A percentile compares a stretch with the other conserved stretches of the same genome.
These are phyloP conservation scores for Fusarium setosum DNA, from an alignment of 2,329 filamentous ascomycete genomes.

Conservation along the genomic window DNA sequence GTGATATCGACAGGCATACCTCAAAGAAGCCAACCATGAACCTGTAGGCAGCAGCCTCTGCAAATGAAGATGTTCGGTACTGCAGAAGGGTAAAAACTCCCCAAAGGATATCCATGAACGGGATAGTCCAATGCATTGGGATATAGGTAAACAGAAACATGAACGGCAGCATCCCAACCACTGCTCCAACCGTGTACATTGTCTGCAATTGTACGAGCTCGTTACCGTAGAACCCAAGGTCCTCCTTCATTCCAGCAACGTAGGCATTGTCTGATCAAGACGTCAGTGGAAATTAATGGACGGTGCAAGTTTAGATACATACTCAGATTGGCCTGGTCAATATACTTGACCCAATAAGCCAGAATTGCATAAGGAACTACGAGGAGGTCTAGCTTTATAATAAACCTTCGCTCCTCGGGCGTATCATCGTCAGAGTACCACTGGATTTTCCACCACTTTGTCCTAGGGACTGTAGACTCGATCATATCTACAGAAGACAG, in stretches of 20 bases:
- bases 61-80: slow-evolving; percentile 59
- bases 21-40: slow-evolving; percentile 67
- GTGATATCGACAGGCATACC: background rate
- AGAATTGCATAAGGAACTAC: slow-evolving; percentile 46
- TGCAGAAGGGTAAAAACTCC: slow-evolving; percentile 68
- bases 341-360: slow-evolving; percentile 38
- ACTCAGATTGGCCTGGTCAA: slow-evolving; percentile 37
- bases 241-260: background rate
- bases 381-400: slow-evolving; percentile 63
- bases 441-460: background rate
- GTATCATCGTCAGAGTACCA: slow-evolving; percentile 1
- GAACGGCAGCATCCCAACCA: background rate
- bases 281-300: background rate
- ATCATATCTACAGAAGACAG: background rate
- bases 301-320: slow-evolving; percentile 46
- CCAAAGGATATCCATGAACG: slow-evolving; percentile 63
- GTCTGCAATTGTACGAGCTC: background rate
- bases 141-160: slow-evolving; percentile 52
- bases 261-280: background rate
- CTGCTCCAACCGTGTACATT: background rate
- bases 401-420: slow-evolving; percentile 5
- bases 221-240: background rate
- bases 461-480: background rate
- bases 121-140: slow-evolving; percentile 62
- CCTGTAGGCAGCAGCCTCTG: slow-evolving; percentile 62